These are phyloP conservation scores for Laguncularia racemosa DNA, from an alignment of 345 rosid species.

Conservation along the genomic window DNA sequence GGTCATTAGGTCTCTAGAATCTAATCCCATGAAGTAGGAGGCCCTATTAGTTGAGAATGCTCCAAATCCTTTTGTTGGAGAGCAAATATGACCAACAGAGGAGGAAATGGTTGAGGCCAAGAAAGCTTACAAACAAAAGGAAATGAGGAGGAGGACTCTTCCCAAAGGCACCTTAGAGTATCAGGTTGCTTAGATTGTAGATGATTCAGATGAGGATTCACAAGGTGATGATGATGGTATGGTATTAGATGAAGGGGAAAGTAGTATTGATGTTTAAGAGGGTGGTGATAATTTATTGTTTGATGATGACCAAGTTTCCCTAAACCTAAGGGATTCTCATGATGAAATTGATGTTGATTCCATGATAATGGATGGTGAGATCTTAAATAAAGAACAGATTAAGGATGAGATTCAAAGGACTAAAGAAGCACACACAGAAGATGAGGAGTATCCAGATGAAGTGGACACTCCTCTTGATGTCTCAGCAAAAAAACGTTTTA, in stretches of 20 bases:
- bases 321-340: slow-evolving; percentile 52
- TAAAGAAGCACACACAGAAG: too few relatives aligned
- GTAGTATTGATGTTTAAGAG: too few relatives aligned
- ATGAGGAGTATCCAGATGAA: too few relatives aligned
- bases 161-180: too few relatives aligned
- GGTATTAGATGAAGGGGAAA: too few relatives aligned
- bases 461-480: slow-evolving; percentile 82
- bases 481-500: slow-evolving; percentile 84
- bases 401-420: too few relatives aligned
- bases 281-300: too few relatives aligned
- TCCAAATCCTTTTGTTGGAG: slow-evolving; percentile 83
- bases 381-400: too few relatives aligned
- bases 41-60: slow-evolving; percentile 67
- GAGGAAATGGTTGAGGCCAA: slow-evolving; percentile 90
- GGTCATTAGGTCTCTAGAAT: slow-evolving; percentile 56
- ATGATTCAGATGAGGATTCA: too few relatives aligned
- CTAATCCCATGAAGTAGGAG: slow-evolving; percentile 64
- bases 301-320: too few relatives aligned
- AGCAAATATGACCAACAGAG: slow-evolving; percentile 94
- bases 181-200: too few relatives aligned
- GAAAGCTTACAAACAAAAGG: slow-evolving; percentile 42
- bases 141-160: slow-evolving; percentile 54
- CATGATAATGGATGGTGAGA: slow-evolving; percentile 75
- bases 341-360: slow-evolving; percentile 78
- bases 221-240: too few relatives aligned